A percentile compares a stretch with the other conserved stretches of the same genome.
Conservation (phyloP, 306 rosid genomes). For the Trifolium pratense region DNA sequence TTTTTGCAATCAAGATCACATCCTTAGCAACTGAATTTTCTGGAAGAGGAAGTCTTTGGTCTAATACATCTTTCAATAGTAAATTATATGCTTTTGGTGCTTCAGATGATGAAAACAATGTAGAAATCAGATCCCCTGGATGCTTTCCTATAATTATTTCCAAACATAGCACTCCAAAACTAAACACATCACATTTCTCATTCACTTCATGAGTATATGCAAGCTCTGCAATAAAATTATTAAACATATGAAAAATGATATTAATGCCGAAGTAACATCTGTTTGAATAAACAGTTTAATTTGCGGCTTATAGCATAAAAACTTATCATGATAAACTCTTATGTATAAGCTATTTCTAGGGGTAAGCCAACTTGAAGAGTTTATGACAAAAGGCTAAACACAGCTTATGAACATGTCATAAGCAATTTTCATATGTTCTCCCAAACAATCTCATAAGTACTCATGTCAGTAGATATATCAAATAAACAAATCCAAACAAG, state of each 20-base stretch:
- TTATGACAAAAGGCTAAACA: no score
- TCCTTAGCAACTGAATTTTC: slow-evolving; percentile 32
- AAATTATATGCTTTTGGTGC: background rate
- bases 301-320: no score
- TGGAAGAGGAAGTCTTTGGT: slow-evolving; percentile 37
- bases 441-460: no score
- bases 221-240: slow-evolving; percentile 22
- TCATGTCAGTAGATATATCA: no score
- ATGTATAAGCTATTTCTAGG: no score
- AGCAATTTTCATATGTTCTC: no score
- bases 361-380: no score
- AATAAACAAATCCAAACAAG: no score
- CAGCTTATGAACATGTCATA: no score
- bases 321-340: no score
- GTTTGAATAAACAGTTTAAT: no score
- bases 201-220: slow-evolving; percentile 37
- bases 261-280: background rate
- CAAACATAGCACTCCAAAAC: slow-evolving; percentile 39
- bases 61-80: slow-evolving; percentile 39
- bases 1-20: slow-evolving; percentile 34
- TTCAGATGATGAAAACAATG: slow-evolving; percentile 13
- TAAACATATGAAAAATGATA: background rate
- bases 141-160: slow-evolving; percentile 45
- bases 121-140: slow-evolving; percentile 37
- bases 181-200: slow-evolving; percentile 42